Base-by-base conservation (phyloP, 73 alveolate genomes). In the Paramecium primaurelia region DNA sequence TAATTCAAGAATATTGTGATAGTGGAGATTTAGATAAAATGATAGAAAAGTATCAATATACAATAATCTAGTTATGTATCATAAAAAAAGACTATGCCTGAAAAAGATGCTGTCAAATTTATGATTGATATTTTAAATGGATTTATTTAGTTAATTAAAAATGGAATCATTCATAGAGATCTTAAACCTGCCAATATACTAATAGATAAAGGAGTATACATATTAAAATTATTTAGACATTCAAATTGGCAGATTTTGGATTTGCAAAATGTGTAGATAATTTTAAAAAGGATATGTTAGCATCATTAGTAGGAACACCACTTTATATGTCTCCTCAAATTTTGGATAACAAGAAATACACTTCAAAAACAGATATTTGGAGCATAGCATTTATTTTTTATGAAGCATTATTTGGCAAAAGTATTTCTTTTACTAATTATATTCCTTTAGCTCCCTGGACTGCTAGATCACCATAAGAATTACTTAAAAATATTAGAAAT, bases 341-440 rank as follows among this genome's bases (percentile, higher is more conserved):
- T 12, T 95, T 98, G 96, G 93, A 87, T 93, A 97, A 95, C 86
- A 88, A 95, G 68, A 98, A 98, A 25, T 97, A 97, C 89, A 92
- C 94, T 69, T 93, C 96, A 32, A 97, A 98, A 94, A 95, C 98
- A 59, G 99, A 98, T 94, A 97, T 98, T 10, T 98, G 99, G 99
- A 95, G 98, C 37, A 86, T 98, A 26, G 99, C 99, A 26, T 97
- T 99, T 71, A 98, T 98, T 7, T 88, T 97, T 69, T 98, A 97
- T 92, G 99, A 97, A 77, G 40, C 77, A 58, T 59, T 86, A 6
- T 86, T 59, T 58, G 93, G 93, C 32, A 86, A 86, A 30, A 86
- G 84, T 64, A 64, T 28, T 64, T 42, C 34, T 42, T 11, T 59
- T 64, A 28, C 22, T 64, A 26, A 20, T 10, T 34, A 28, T 9